Conservation (phyloP, 495 filamentous ascomycete species). For the Talaromyces liani region DNA sequence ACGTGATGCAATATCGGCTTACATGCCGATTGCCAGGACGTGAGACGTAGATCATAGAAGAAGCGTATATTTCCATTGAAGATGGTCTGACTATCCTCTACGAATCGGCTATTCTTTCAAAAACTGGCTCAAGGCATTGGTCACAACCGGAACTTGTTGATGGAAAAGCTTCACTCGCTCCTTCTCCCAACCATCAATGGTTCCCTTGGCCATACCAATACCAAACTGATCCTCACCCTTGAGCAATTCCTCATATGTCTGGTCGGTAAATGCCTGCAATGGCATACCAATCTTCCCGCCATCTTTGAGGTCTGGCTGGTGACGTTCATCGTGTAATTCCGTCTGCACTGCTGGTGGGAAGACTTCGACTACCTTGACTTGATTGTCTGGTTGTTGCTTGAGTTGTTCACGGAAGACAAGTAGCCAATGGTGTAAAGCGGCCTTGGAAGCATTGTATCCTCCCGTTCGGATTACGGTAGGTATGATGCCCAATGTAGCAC, state of each 20-base stretch:
- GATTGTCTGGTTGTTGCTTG: conserved; percentile 23
- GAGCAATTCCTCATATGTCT: conserved; percentile 48
- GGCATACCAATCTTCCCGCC: conserved; percentile 52
- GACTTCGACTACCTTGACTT: conserved; percentile 56
- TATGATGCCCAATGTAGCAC: conserved; percentile 36
- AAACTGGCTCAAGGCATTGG: conserved; percentile 21
- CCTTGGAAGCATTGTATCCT: conserved; percentile 39
- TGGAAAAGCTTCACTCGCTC: conserved; percentile 33
- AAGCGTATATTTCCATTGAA: too few relatives aligned
- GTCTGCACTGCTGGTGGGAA: conserved; percentile 64
- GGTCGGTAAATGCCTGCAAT: conserved; percentile 52
- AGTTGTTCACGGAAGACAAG: conserved; percentile 59
- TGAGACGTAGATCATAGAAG: too few relatives aligned
- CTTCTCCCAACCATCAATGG: conserved; percentile 28
- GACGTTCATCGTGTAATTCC: conserved; percentile 32
- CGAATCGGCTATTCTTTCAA: conserved; percentile 8
- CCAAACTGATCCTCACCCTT: conserved; percentile 42
- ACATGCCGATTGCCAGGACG: neutral
- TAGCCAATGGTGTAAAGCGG: conserved; percentile 42
- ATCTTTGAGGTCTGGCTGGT: conserved; percentile 35
- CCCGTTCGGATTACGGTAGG: conserved; percentile 36
- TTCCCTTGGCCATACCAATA: conserved; percentile 26
- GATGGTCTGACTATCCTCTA: neutral
- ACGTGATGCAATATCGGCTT: neutral
- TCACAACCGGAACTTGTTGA: conserved; percentile 27